Percentiles rank a stretch among this genome's conserved stretches.
Evolutionary conservation across 305 asterid species (phyloP).

Genomic region (Fraxinus xanthoxyloides): DNA sequence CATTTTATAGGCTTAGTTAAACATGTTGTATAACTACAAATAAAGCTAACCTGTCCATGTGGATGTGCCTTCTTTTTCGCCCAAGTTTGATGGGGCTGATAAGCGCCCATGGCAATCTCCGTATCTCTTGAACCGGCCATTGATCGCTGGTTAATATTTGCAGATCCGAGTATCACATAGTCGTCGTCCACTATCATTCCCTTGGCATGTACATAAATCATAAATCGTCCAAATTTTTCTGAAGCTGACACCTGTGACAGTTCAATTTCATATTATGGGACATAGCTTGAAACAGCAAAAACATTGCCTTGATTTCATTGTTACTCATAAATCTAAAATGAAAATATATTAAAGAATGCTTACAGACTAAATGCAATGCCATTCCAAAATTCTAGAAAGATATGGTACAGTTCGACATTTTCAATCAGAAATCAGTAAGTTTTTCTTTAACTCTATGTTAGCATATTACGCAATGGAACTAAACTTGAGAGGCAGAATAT

Average conservation of each 20-base stretch:
- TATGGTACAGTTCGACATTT: neutral
- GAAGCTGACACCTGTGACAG: conserved; percentile 52
- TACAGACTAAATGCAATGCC: neutral
- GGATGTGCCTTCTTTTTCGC: conserved; percentile 53
- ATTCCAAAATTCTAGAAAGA: neutral
- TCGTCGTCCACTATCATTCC: conserved; percentile 94
- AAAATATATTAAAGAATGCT: neutral
- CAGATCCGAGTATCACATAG: conserved; percentile 79
- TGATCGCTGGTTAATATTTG: conserved; percentile 86
- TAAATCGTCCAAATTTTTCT: conserved; percentile 52
- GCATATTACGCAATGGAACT: neutral
- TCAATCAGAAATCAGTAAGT: neutral
- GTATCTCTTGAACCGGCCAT: conserved; percentile 94
- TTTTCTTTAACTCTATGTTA: neutral
- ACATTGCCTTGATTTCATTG: neutral
- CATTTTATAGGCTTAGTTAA: neutral
- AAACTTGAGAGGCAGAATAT: neutral
- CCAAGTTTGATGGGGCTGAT: conserved; percentile 83
- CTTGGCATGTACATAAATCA: conserved; percentile 89
- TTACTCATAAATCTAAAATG: neutral
- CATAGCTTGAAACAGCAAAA: neutral
- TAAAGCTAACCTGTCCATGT: conserved; percentile 61
- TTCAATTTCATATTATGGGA: neutral
- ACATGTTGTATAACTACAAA: neutral
- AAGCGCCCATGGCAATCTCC: conserved; percentile 96